phyloP scores from a whole-genome alignment of 1,284 basidiomycete genomes.

The Erythrobasidium hasegawianum region DNA sequence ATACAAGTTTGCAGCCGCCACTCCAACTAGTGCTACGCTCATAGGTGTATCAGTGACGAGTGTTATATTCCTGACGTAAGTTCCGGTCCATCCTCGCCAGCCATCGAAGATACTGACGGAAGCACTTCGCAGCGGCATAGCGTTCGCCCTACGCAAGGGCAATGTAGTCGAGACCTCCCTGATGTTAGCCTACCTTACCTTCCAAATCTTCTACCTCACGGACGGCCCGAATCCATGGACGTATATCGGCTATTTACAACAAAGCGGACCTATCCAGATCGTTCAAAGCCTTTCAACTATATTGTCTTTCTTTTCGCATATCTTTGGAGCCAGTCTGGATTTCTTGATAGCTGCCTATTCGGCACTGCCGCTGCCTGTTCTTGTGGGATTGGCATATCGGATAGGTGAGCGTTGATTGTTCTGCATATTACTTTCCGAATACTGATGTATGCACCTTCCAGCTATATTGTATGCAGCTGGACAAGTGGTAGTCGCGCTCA shows the following conservation, averaged over 20 bases:
- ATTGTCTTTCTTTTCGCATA: slow-evolving; percentile 33
- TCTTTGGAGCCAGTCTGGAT: slow-evolving; percentile 44
- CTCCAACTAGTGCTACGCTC: slow-evolving; percentile 76
- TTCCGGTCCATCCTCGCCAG: too few relatives aligned
- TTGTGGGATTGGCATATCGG: slow-evolving; percentile 45
- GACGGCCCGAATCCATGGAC: slow-evolving; percentile 39
- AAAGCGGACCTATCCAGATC: slow-evolving; percentile 36
- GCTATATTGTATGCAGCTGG: slow-evolving; percentile 43
- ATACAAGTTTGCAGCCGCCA: slow-evolving; percentile 70
- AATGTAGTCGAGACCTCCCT: slow-evolving; percentile 81
- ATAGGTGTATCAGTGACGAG: slow-evolving; percentile 69
- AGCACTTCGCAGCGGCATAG: slow-evolving; percentile 62
- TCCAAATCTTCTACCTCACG: slow-evolving; percentile 45
- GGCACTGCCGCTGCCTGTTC: slow-evolving; percentile 44
- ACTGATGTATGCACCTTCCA: neutral
- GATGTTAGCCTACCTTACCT: slow-evolving; percentile 43
- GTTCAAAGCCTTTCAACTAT: slow-evolving; percentile 37
- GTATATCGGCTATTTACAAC: slow-evolving; percentile 41
- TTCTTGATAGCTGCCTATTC: slow-evolving; percentile 44
- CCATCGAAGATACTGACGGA: too few relatives aligned
- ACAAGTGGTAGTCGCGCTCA: slow-evolving; percentile 41
- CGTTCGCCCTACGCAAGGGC: slow-evolving; percentile 78
- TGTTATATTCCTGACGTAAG: slow-evolving; percentile 58
- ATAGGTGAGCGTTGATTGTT: slow-evolving; percentile 37
- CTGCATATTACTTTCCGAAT: neutral